These are phyloP conservation scores for Fusarium sp. DNA, from an alignment of 2,329 filamentous ascomycete genomes.

Conservation along the genomic window DNA sequence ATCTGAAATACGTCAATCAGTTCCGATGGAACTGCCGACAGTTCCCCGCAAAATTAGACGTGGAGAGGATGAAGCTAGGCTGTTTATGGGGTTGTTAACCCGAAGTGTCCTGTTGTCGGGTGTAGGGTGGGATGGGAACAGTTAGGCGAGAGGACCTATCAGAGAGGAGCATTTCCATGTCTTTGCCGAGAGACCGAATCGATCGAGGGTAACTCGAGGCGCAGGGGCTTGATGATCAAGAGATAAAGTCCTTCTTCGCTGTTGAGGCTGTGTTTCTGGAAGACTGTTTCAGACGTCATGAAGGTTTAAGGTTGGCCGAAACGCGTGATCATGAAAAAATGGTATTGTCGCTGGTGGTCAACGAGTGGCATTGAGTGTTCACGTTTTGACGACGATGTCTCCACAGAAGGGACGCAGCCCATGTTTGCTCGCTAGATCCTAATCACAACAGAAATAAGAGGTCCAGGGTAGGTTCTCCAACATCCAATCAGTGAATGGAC, in stretches of 20 bases:
- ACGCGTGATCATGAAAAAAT: background rate
- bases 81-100: background rate
- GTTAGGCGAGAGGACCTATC: conserved; percentile 11
- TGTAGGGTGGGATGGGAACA: background rate
- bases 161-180: fast-evolving
- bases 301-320: background rate
- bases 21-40: conserved; percentile 34
- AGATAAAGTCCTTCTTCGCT: background rate
- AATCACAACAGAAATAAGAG: too few species aligned
- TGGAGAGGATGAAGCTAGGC: conserved; percentile 6
- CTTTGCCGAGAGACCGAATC: background rate
- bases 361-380: background rate
- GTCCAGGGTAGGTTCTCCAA: background rate
- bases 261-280: background rate
- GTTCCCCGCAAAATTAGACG: conserved; percentile 9
- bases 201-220: background rate
- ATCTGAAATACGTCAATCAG: conserved; percentile 7
- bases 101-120: background rate
- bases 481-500: background rate
- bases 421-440: too few species aligned
- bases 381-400: too few species aligned
- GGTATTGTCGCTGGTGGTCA: background rate
- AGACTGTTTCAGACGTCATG: fast-evolving
- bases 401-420: too few species aligned
- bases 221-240: background rate